Evolutionary conservation across 2,329 filamentous ascomycete species (phyloP), one percentile per base, ranked within the genome.

Genomic region (Calonectria pseudoreteaudii): DNA sequence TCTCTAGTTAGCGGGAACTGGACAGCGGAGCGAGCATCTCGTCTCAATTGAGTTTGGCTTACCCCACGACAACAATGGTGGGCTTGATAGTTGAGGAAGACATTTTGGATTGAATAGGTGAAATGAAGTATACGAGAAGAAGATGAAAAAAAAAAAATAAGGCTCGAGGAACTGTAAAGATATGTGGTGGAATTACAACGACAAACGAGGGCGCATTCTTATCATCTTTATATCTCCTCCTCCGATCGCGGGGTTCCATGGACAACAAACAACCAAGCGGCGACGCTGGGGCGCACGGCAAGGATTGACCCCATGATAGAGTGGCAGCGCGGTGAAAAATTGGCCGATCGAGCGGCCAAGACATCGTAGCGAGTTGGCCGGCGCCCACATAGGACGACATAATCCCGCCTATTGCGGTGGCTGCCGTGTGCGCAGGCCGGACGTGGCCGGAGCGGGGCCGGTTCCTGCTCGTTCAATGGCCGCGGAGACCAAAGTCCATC

Each of bases 21-120:
- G n/a, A n/a, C n/a, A n/a, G n/a, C 6, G 38, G 23, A 26, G 41
- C 28, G 52, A n/a, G 18, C 9, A 38, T 16, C 23, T 16, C 20
- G 6, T 31, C 18, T 23, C 26, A 11, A 14, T 1, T 2, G 49
- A 18, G 2, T 23, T 23, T 10, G 0, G 38, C 75, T 68, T 79
- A 82, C 81, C 81, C 81, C 0, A 83, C 71, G 1, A 83, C 79
- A 26, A 82, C 76, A n/a, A 83, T 74, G 1, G 81, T 80, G 9
- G 78, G 65, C 13, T 77, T 75, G 0, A 28, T 34, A 5, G 64
- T 26, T 0, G 70, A 18, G n/a, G 52, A 8, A 3, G 10, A 16
- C 78, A 80, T 80, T n/a, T 10, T 68, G 30, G n/a, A 14, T 23
- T 18, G 4, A 11, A 16, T 1, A 41, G 26, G 9, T 16, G 38